A percentile compares a stretch with the other conserved stretches of the same genome.
phyloP scores from a whole-genome alignment of 2,329 filamentous ascomycete genomes.

The Ilyonectria mors-panacis region DNA sequence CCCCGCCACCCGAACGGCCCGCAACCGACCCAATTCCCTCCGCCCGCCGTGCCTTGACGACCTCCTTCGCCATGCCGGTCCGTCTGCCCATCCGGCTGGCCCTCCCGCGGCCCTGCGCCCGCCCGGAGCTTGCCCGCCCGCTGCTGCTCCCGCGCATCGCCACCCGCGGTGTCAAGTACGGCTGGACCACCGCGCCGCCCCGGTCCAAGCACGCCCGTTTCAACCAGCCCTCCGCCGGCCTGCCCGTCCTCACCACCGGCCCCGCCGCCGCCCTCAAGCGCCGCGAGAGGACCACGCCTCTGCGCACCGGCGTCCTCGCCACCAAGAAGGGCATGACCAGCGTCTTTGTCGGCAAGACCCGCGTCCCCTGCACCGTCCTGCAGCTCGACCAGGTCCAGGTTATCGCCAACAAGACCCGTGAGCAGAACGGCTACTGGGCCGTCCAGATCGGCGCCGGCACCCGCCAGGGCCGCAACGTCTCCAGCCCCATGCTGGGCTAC shows the following conservation, averaged over 20 bases:
- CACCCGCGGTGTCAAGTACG: constrained; percentile 68
- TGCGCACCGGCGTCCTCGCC: constrained; percentile 86
- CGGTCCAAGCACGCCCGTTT: constrained; percentile 71
- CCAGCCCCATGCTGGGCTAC: constrained; percentile 88
- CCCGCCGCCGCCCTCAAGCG: constrained; percentile 74
- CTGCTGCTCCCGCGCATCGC: constrained; percentile 63
- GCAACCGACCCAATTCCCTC: constrained; percentile 36
- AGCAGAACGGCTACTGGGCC: constrained; percentile 91
- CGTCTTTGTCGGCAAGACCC: constrained; percentile 83
- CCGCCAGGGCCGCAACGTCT: constrained; percentile 81
- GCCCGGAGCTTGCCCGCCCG: constrained; percentile 51
- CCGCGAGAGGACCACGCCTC: constrained; percentile 70
- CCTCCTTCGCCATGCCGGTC: constrained; percentile 56
- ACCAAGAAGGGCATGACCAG: constrained; percentile 98
- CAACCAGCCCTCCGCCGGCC: constrained; percentile 71
- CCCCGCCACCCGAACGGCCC: constrained; percentile 24
- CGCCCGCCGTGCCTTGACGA: constrained; percentile 30
- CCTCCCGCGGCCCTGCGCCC: constrained; percentile 55
- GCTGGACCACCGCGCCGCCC: constrained; percentile 71
- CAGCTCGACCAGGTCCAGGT: constrained; percentile 96
- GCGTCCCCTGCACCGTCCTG: constrained; percentile 90
- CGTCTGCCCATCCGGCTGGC: constrained; percentile 62
- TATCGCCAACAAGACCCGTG: constrained; percentile 85
- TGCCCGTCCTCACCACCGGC: constrained; percentile 70
- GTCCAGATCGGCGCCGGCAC: constrained; percentile 89